Conservation (phyloP, 2,329 filamentous ascomycete species). For the Juglanconis juglandina region DNA sequence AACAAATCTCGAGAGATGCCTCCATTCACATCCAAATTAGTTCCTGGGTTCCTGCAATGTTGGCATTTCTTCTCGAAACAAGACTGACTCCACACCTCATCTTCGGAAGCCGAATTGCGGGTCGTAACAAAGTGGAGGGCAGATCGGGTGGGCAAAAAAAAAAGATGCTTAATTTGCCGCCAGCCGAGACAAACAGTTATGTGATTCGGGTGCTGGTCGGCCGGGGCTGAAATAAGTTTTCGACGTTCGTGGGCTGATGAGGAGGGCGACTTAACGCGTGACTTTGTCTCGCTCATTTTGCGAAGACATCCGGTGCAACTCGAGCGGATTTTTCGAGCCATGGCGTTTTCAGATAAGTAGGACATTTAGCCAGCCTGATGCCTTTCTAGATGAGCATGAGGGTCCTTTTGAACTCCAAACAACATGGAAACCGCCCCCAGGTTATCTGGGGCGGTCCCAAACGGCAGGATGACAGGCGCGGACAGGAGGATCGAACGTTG, state of each 20-base stretch:
- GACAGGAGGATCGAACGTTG: not conserved
- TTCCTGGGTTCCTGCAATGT: too few species aligned
- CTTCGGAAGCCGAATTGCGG: not conserved
- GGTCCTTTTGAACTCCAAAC: not conserved
- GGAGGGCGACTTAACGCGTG: too few species aligned
- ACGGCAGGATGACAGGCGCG: not conserved
- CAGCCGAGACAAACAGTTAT: not conserved
- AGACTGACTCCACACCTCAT: not conserved
- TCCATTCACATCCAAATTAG: too few species aligned
- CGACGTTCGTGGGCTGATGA: not conserved
- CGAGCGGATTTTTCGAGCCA: too few species aligned
- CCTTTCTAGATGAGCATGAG: too few species aligned
- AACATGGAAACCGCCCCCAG: not conserved
- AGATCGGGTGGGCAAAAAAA: not conserved
- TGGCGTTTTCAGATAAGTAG: too few species aligned
- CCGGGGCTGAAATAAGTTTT: not conserved
- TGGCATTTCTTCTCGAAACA: too few species aligned
- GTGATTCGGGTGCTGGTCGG: not conserved
- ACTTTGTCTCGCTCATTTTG: too few species aligned
- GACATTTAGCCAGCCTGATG: too few species aligned
- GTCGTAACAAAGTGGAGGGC: not conserved
- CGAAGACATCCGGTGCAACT: too few species aligned
- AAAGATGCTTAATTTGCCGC: constrained; percentile 8
- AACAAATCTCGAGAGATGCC: not conserved
- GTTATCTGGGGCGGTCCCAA: not conserved